Evolutionary conservation across 345 rosid genomes (phyloP), one percentile per base, ranked within the genome.

Genomic region (Pseudoturritis turrita): DNA sequence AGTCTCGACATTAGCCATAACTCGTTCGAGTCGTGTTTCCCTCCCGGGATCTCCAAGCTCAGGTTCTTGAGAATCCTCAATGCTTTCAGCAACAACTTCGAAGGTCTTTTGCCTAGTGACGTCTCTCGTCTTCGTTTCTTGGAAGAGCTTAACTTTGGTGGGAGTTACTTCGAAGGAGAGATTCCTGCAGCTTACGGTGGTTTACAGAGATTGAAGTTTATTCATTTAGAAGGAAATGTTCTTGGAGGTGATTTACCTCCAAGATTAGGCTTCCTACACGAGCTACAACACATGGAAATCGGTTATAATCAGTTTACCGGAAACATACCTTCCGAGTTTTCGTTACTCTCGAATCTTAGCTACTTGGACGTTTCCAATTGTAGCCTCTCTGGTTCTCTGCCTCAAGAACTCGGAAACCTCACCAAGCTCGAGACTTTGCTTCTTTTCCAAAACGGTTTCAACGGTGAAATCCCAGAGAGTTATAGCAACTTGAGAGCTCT

Each of bases 71-170:
- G 74, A 62, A 46, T 84, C 49, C 79, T 92, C 78, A 81, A 87
- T 55, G 99, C 91, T 2, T 95, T 76, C 82, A 95, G 91, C 76
- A 95, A 92, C 78, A 81, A 66, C 75, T 92, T 95, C 84, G 79
- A 78, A 2, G 97, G 99, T 3, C 73, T 77, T 4, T 49, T 92
- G 2, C 97, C 98, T 6, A 21, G 19, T 5, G 99, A 88, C 11
- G 62, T 89, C n/a, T 35, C 73, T 25, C 62, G 52, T 29, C 79
- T 92, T 22, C 88, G 73, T 71, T 85, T 61, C 75, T 74, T 95
- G 55, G 94, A 95, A 83, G 79, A 78, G 72, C 90, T 95, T 73
- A 95, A 92, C 78, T 86, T 95, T n/a, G 96, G 98, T 0, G 99
- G 99, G 15, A 91, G 96, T 85, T 95, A 86, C 86, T 95, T 95